phyloP scores from a whole-genome alignment of 2,329 filamentous ascomycete genomes.

The Chrysoporthe cubensis region DNA sequence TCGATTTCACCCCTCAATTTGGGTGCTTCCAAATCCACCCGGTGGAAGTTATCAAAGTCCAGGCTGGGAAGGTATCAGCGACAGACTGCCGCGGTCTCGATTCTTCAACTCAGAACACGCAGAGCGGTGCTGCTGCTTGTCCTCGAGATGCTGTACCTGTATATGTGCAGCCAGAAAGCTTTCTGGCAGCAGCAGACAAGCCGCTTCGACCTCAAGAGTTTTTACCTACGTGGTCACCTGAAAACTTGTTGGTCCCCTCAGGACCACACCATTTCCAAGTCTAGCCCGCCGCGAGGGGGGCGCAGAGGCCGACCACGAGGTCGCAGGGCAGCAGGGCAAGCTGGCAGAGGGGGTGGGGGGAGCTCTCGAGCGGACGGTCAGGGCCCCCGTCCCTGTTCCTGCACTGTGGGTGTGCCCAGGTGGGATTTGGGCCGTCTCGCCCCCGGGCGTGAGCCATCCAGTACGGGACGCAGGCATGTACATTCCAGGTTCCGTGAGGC shows the following conservation, averaged over 20 bases:
- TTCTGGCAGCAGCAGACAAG: not conserved
- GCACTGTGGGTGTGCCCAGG: slow-evolving; percentile 12
- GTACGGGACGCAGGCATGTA: not conserved
- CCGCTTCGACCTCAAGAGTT: not conserved
- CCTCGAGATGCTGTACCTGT: not conserved
- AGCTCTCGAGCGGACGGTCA: slow-evolving; percentile 1
- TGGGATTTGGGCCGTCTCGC: not conserved
- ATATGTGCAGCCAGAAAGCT: not conserved
- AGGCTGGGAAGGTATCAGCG: slow-evolving; percentile 16
- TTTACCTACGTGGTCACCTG: slow-evolving; percentile 20
- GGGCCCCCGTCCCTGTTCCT: slow-evolving; percentile 13
- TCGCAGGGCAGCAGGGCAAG: slow-evolving; percentile 15
- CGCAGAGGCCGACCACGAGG: slow-evolving; percentile 13
- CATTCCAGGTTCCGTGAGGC: not conserved
- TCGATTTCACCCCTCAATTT: slow-evolving; percentile 1
- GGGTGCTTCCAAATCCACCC: not conserved
- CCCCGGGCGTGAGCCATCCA: not conserved
- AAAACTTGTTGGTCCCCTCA: not conserved
- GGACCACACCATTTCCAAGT: slow-evolving; percentile 10
- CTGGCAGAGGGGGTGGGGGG: slow-evolving; percentile 13
- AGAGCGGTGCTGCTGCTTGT: not conserved
- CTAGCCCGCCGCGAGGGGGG: slow-evolving; percentile 6
- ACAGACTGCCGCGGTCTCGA: not conserved
- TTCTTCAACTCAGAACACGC: not conserved
- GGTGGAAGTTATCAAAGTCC: slow-evolving; percentile 4